Evolutionary conservation across 164 flowering plant genomes (phyloP), one percentile per base, ranked within the genome.

Genomic region (Vitis rupestris): DNA sequence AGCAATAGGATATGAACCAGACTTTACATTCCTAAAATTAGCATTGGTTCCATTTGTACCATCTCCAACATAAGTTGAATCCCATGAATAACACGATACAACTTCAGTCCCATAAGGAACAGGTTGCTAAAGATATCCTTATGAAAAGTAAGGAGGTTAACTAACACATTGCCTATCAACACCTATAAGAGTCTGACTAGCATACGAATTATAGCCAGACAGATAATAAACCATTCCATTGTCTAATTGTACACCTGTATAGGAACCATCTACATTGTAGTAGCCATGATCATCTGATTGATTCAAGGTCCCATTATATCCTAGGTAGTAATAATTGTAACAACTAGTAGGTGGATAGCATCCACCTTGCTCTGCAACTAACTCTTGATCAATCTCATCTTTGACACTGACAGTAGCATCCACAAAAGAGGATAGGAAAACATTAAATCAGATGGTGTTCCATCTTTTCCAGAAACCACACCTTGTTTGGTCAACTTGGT

Each of bases 201-300:
- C 68, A 72, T 72, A 84, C 55, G 83, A 76, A 17, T 72, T 65
- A 74, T 82, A 82, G 52, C 81, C 85, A 60, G 83, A 79, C 59
- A 74, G 31, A 54, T 78, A 76, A 67, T 84, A 79, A 30, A 68
- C 63, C 60, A 77, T 10, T 56, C 76, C 78, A 73, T 75, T 74
- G 50, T 75, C 80, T 60, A 79, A 70, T 62, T 75, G 85, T 55
- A 76, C 12, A 59, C 84, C 82, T 10, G 71, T 51, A 44, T 64
- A 64, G 12, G 70, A 63, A 58, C 74, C 74, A 66, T 71, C 74
- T 15, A 75, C 51, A 6, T 70, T 69, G 49, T 23, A 55, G 57
- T 77, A 66, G 37, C 71, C 64, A 66, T 61, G 67, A 60, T 76
- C 78, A 68, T 64, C 78, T 49, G 23, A 17, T 17, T 17, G 19